Conservation (phyloP, 352 stramenopile species). For the Albugo candida region DNA sequence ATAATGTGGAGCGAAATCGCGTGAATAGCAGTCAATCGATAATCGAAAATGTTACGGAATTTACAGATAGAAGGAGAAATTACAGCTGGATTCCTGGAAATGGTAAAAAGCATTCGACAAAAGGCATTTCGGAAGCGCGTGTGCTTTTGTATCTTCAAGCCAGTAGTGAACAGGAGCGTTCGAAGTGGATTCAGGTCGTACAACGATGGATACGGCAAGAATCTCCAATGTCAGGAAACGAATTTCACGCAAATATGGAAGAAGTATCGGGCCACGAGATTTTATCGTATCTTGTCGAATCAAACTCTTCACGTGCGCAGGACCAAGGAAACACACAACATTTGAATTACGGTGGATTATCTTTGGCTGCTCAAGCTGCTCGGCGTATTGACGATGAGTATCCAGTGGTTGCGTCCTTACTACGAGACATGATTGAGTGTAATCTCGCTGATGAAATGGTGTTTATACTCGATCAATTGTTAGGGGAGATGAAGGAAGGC, state of each 20-base stretch:
- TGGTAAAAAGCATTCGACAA: background rate
- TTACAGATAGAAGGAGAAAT: too few relatives aligned
- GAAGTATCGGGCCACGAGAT: slow-evolving; percentile 38
- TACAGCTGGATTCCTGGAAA: slow-evolving; percentile 16
- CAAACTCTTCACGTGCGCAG: slow-evolving; percentile 34
- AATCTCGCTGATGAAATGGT: slow-evolving; percentile 60
- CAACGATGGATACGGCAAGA: slow-evolving; percentile 54
- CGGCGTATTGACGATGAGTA: slow-evolving; percentile 48
- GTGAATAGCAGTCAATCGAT: too few relatives aligned
- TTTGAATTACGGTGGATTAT: slow-evolving; percentile 7
- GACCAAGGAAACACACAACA: background rate
- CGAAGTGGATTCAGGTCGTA: slow-evolving; percentile 49
- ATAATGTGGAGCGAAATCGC: too few relatives aligned
- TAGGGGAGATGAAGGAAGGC: slow-evolving; percentile 54
- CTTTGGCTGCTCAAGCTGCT: slow-evolving; percentile 27
- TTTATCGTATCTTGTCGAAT: slow-evolving; percentile 54
- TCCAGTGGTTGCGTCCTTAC: slow-evolving; percentile 44
- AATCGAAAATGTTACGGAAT: too few relatives aligned
- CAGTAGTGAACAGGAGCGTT: slow-evolving; percentile 29
- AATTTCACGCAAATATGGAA: too few relatives aligned
- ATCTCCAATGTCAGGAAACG: too few relatives aligned
- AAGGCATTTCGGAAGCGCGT: slow-evolving; percentile 24
- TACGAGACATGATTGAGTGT: slow-evolving; percentile 58
- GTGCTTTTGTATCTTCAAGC: slow-evolving; percentile 58
- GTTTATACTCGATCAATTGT: slow-evolving; percentile 64